These are phyloP conservation scores for Xylaria digitata DNA, from an alignment of 2,329 filamentous ascomycete species.

Conservation along the genomic window DNA sequence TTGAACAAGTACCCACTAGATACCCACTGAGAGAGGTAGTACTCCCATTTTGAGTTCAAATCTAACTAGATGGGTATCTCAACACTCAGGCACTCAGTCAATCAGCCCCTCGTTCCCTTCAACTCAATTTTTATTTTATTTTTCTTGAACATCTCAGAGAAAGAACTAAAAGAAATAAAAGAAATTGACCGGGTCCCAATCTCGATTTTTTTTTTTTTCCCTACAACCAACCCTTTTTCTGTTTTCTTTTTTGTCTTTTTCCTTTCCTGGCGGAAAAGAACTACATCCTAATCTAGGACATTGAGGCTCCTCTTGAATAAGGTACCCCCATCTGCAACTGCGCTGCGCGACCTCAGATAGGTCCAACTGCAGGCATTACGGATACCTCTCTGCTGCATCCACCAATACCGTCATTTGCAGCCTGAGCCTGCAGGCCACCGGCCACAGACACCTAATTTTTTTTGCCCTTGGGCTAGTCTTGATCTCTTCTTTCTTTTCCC, in stretches of 20 bases:
- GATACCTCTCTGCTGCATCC: constrained; percentile 30
- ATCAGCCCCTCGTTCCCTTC: constrained; percentile 4
- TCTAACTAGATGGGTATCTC: no score
- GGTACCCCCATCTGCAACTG: constrained; percentile 21
- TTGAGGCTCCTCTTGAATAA: constrained; percentile 24
- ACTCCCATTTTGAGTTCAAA: not conserved
- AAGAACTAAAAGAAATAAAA: constrained; percentile 12
- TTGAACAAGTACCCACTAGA: no score
- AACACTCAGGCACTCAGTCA: not conserved
- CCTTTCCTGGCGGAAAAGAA: not conserved
- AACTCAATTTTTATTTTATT: not conserved
- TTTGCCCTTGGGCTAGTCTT: constrained; percentile 38
- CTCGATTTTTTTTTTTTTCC: not conserved
- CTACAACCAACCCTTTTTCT: not conserved
- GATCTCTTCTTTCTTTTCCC: constrained; percentile 29
- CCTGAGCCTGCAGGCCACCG: constrained; percentile 32
- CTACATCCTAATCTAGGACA: not conserved
- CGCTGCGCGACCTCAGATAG: constrained; percentile 9
- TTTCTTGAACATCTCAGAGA: not conserved
- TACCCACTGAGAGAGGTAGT: no score
- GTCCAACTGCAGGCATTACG: constrained; percentile 6
- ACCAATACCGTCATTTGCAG: constrained; percentile 32
- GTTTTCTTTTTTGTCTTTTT: constrained; percentile 2
- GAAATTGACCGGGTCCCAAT: not conserved
- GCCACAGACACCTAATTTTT: constrained; percentile 41